These are phyloP conservation scores for Solanum lignicaule DNA, from an alignment of 257 asterid species.

Conservation along the genomic window DNA sequence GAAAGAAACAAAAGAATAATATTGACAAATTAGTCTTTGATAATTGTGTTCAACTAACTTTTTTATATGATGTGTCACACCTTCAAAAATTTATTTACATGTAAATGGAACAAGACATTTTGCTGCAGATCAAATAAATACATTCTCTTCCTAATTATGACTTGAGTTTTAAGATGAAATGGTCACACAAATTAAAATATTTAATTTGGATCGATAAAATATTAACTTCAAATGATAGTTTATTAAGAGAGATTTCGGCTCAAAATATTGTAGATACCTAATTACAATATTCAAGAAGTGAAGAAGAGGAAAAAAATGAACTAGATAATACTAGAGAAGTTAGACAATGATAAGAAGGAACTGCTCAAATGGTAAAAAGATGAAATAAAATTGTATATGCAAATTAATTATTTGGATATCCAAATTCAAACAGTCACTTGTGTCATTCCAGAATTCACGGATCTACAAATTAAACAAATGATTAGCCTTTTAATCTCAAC, in stretches of 20 bases:
- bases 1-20: not conserved
- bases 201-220: not conserved
- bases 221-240: not conserved
- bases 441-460: not conserved
- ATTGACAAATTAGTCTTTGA: not conserved
- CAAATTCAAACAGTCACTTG: not conserved
- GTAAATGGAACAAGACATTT: not conserved
- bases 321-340: not conserved
- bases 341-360: not conserved
- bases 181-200: not conserved
- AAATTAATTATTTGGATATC: not conserved
- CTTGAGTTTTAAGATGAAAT: not conserved
- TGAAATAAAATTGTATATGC: not conserved
- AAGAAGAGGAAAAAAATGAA: not conserved
- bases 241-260: not conserved
- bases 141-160: not conserved
- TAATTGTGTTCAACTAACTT: not conserved
- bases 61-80: not conserved
- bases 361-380: accelerated
- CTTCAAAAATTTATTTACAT: too few species aligned
- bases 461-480: not conserved
- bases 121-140: not conserved
- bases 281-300: not conserved
- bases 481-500: not conserved
- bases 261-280: not conserved